Evolutionary conservation across 306 rosid species (phyloP).

Genomic region (Alnus rubra): DNA sequence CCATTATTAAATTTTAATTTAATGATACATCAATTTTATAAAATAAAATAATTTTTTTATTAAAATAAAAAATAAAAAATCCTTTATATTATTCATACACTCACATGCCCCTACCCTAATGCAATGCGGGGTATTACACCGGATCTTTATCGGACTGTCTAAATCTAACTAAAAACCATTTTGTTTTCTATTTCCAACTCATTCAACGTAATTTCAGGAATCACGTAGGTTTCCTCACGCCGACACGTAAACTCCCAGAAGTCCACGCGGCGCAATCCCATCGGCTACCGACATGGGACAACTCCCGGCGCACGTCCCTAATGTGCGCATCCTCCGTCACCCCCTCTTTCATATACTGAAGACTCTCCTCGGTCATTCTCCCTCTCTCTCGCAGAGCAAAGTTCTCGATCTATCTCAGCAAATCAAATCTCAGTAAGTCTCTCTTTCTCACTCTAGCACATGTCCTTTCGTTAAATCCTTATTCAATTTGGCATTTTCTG

Average conservation of each 20-base stretch:
- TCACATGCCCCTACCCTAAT: too few species aligned
- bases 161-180: neutral
- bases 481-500: neutral
- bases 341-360: neutral
- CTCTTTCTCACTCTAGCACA: neutral
- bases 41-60: too few species aligned
- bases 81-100: too few species aligned
- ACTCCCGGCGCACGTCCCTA: slow-evolving; percentile 32
- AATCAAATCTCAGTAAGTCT: slow-evolving; percentile 27
- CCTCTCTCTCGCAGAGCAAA: slow-evolving; percentile 4
- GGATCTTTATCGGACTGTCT: neutral
- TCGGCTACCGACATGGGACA: slow-evolving; percentile 57
- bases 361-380: neutral
- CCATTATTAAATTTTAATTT: too few species aligned
- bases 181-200: neutral
- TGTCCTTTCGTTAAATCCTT: neutral
- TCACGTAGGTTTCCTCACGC: neutral
- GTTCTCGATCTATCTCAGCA: slow-evolving; percentile 29
- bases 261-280: slow-evolving; percentile 28
- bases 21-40: too few species aligned
- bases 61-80: too few species aligned
- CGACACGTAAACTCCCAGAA: slow-evolving; percentile 27
- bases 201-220: slow-evolving; percentile 12
- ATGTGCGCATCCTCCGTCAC: slow-evolving; percentile 31
- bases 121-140: too few species aligned